A percentile compares a stretch with the other conserved stretches of the same genome.
Conservation (phyloP, 2,329 filamentous ascomycete genomes). For the Ophiostoma piceae region DNA sequence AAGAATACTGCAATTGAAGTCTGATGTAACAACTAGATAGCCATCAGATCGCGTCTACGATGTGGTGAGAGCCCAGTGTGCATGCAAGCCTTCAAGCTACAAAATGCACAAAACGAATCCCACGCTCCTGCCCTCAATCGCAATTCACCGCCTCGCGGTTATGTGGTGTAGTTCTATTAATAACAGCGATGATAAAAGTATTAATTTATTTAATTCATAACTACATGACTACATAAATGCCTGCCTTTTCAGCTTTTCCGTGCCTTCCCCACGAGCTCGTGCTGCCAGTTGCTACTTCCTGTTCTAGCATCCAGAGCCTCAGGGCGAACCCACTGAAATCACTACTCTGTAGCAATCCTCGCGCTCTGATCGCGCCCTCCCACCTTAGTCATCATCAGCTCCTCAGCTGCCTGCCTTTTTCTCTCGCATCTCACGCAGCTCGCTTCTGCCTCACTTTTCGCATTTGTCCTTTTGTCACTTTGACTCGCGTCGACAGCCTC, state of each 20-base stretch:
- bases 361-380: neutral
- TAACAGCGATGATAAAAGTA: neutral
- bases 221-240: too few species aligned
- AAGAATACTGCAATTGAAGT: too few species aligned
- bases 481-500: neutral
- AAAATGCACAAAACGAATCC: neutral
- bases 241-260: neutral
- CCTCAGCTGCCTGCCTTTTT: conserved; percentile 10
- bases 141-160: neutral
- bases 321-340: conserved; percentile 11
- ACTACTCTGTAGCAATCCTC: neutral
- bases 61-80: too few species aligned
- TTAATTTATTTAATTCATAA: too few species aligned
- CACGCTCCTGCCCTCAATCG: neutral
- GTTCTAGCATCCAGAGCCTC: conserved; percentile 4
- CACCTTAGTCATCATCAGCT: conserved; percentile 15
- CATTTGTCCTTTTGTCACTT: neutral
- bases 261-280: conserved; percentile 1
- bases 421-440: conserved; percentile 7
- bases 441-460: neutral
- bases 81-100: neutral
- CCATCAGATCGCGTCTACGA: too few species aligned
- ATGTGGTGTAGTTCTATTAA: neutral
- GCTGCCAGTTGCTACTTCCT: neutral
- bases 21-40: too few species aligned